phyloP scores from a whole-genome alignment of 1,284 basidiomycete species.

The Cryptococcus maquisensis region DNA sequence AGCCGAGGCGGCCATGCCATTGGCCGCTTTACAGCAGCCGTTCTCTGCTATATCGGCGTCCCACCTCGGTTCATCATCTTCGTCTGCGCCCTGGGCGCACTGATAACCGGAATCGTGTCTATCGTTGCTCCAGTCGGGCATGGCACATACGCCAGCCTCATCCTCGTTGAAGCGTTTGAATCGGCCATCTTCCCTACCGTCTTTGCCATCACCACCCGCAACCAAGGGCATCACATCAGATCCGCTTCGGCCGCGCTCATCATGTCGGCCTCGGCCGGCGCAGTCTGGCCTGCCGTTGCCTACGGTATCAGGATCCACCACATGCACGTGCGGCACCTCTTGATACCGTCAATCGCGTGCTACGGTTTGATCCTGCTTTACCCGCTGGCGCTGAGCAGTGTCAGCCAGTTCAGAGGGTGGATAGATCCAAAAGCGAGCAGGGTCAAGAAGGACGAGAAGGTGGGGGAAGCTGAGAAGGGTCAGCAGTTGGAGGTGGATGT shows the following conservation, averaged over 20 bases:
- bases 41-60: conserved; percentile 33
- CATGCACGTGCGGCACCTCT: conserved; percentile 12
- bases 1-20: conserved; percentile 34
- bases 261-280: conserved; percentile 32
- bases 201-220: conserved; percentile 41
- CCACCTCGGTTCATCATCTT: conserved; percentile 37
- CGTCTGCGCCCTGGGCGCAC: conserved; percentile 29
- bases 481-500: not conserved
- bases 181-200: conserved; percentile 44
- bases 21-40: conserved; percentile 37
- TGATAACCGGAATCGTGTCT: conserved; percentile 32
- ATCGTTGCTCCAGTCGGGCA: conserved; percentile 20
- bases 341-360: conserved; percentile 20
- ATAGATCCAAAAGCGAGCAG: conserved; percentile 32
- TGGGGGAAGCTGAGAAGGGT: not conserved
- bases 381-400: conserved; percentile 17
- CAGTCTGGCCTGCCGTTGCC: conserved; percentile 30
- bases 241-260: conserved; percentile 30
- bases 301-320: conserved; percentile 21
- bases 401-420: conserved; percentile 21
- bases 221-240: conserved; percentile 40
- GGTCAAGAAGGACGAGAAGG: not conserved
- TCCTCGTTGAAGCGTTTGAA: conserved; percentile 43
- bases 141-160: conserved; percentile 24
- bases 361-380: conserved; percentile 23